Conservation (phyloP, 1,139 yeast genomes). For the Taphrina betulina region DNA sequence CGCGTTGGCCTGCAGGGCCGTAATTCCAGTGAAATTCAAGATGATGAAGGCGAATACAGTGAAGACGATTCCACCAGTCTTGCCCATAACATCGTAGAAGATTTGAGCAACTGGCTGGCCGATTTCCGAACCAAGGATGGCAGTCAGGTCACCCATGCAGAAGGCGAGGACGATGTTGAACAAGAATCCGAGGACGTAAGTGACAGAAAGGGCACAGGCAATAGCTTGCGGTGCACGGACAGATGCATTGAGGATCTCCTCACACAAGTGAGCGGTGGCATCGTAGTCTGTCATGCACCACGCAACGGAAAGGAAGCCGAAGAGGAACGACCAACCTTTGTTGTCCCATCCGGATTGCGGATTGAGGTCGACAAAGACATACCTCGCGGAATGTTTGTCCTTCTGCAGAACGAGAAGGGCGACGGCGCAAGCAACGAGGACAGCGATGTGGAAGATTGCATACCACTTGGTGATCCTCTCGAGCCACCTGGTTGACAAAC, state of each 20-base stretch:
- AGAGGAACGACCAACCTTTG: conserved; percentile 62
- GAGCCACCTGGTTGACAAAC: conserved; percentile 49
- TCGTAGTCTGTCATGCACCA: conserved; percentile 55
- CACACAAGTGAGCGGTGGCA: conserved; percentile 67
- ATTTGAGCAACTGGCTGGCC: conserved; percentile 55
- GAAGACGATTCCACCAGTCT: conserved; percentile 57
- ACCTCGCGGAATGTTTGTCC: conserved; percentile 43
- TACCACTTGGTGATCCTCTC: conserved; percentile 49
- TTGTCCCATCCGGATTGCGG: conserved; percentile 44
- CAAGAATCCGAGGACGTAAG: conserved; percentile 49
- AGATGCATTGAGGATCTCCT: conserved; percentile 67
- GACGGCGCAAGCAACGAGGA: conserved; percentile 47
- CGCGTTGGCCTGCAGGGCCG: conserved; percentile 74
- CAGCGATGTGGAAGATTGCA: conserved; percentile 49
- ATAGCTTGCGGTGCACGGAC: conserved; percentile 69
- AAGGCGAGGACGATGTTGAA: conserved; percentile 48
- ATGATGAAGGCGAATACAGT: conserved; percentile 42
- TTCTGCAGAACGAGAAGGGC: conserved; percentile 43
- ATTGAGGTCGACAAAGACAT: conserved; percentile 44
- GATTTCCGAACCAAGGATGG: conserved; percentile 18
- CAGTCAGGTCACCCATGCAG: conserved; percentile 32
- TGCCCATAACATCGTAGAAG: conserved; percentile 63
- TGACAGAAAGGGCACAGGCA: conserved; percentile 52
- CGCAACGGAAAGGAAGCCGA: conserved; percentile 62
- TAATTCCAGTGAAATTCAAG: conserved; percentile 61